Percentiles rank a stretch among this genome's conserved stretches.
These are phyloP conservation scores for Waitea zeae DNA, from an alignment of 1,284 basidiomycete species.

Conservation along the genomic window DNA sequence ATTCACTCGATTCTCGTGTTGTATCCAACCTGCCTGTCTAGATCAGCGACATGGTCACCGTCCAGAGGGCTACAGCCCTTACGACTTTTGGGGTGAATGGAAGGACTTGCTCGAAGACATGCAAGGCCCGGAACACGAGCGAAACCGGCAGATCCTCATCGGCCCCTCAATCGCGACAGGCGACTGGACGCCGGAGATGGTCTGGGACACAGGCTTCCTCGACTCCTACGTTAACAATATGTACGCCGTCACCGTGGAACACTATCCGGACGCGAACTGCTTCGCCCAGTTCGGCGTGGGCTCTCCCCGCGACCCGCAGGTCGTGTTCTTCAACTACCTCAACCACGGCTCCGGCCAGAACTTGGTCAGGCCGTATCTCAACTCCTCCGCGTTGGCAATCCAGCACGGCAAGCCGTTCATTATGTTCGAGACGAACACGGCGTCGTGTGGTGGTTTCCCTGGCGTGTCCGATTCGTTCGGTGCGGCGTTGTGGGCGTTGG, in stretches of 20 bases:
- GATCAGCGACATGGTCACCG: slow-evolving; percentile 14
- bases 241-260: slow-evolving; percentile 35
- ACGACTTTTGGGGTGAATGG: slow-evolving; percentile 33
- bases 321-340: slow-evolving; percentile 36
- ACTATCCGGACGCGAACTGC: slow-evolving; percentile 44
- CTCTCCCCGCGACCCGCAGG: slow-evolving; percentile 25
- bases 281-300: slow-evolving; percentile 29
- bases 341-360: slow-evolving; percentile 30
- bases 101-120: slow-evolving; percentile 21
- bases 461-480: slow-evolving; percentile 33
- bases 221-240: slow-evolving; percentile 26
- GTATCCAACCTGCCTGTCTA: too few relatives aligned
- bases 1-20: too few relatives aligned
- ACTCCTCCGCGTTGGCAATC: slow-evolving; percentile 26
- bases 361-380: slow-evolving; percentile 32
- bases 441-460: slow-evolving; percentile 35
- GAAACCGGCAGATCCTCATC: too few relatives aligned
- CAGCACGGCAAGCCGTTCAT: slow-evolving; percentile 29
- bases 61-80: slow-evolving; percentile 17
- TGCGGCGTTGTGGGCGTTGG: slow-evolving; percentile 53
- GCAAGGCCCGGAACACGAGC: too few relatives aligned
- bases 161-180: slow-evolving; percentile 37
- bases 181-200: slow-evolving; percentile 31
- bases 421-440: slow-evolving; percentile 38
- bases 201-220: slow-evolving; percentile 43